Conservation (phyloP, 345 rosid species). For the Populus davidiana region DNA sequence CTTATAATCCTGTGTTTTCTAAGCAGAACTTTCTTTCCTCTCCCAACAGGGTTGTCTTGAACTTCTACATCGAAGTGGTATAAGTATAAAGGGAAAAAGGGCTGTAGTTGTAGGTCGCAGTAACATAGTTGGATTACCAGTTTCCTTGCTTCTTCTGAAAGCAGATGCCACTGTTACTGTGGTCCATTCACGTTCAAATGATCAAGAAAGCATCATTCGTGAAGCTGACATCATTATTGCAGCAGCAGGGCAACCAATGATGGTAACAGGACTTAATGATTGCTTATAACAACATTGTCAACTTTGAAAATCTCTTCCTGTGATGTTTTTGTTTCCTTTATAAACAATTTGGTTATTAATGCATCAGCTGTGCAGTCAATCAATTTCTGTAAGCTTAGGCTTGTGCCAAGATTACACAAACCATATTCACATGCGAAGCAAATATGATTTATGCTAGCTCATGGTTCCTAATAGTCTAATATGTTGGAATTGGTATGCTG, state of each 20-base stretch:
- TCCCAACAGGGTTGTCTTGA: conserved; percentile 77
- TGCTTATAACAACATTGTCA: not conserved
- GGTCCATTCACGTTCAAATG: conserved; percentile 71
- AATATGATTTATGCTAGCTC: not conserved
- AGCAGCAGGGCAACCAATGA: conserved; percentile 89
- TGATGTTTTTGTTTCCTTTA: too few species aligned
- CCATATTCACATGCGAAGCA: too few species aligned
- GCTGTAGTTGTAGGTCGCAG: conserved; percentile 93
- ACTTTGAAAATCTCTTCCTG: not conserved
- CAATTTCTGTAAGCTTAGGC: too few species aligned
- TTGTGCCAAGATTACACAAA: too few species aligned
- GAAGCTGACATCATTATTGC: conserved; percentile 93
- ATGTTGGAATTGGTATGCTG: not conserved
- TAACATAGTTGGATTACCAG: conserved; percentile 90
- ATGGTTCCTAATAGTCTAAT: not conserved
- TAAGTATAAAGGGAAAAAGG: conserved; percentile 63
- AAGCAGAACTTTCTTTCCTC: not conserved
- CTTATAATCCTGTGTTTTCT: not conserved
- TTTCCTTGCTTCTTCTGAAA: conserved; percentile 77
- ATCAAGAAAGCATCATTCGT: conserved; percentile 58
- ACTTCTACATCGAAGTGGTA: conserved; percentile 70
- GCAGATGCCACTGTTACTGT: conserved; percentile 86
- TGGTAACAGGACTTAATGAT: conserved; percentile 42
- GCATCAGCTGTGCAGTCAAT: too few species aligned
- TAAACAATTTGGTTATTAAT: too few species aligned